Conservation (phyloP, 495 filamentous ascomycete genomes). For the Platismatia glauca region DNA sequence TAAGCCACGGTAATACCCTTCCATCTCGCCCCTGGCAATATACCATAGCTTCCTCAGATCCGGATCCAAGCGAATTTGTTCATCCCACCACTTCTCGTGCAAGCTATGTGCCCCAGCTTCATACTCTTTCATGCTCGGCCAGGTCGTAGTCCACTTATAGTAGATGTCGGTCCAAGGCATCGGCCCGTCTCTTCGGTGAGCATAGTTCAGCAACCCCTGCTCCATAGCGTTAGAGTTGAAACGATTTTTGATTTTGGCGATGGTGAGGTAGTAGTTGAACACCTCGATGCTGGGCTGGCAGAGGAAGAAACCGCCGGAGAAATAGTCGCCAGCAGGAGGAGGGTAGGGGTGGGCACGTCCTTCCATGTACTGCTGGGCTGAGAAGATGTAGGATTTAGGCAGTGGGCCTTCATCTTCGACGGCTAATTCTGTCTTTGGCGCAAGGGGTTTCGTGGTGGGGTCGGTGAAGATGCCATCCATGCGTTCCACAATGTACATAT, state of each 20-base stretch:
- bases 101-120: conserved; percentile 30
- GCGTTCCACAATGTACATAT: conserved; percentile 30
- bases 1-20: conserved; percentile 4
- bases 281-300: conserved; percentile 28
- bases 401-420: conserved; percentile 23
- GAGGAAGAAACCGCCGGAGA: conserved; percentile 37
- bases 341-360: conserved; percentile 27
- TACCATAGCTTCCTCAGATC: conserved; percentile 13
- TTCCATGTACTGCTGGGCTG: conserved; percentile 22
- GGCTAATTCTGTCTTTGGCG: conserved; percentile 2
- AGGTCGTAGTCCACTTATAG: conserved; percentile 27
- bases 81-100: conserved; percentile 38
- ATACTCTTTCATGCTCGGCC: conserved; percentile 32
- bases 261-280: conserved; percentile 32
- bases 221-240: conserved; percentile 32
- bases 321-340: conserved; percentile 22
- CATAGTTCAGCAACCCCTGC: conserved; percentile 40
- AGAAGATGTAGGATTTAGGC: conserved; percentile 33
- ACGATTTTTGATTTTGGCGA: conserved; percentile 24
- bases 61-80: neutral
- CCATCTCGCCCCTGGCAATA: conserved; percentile 17
- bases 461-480: conserved; percentile 36
- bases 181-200: conserved; percentile 32
- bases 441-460: conserved; percentile 15
- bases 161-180: conserved; percentile 37